Conservation (phyloP, 2,329 filamentous ascomycete genomes). For the Aureobasidium vineae region DNA sequence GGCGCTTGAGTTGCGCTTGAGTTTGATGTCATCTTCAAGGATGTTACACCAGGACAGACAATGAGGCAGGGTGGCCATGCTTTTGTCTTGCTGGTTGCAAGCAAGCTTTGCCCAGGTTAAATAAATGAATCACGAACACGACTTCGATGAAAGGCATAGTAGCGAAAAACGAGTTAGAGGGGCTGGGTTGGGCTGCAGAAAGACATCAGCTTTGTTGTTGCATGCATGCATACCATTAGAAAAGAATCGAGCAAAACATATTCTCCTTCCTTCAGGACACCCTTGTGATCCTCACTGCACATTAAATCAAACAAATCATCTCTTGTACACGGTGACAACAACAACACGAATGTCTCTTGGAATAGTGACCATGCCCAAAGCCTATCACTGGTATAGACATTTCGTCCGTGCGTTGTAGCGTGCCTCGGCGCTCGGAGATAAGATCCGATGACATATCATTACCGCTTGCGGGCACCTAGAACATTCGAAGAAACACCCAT, state of each 20-base stretch:
- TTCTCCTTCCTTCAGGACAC: background rate
- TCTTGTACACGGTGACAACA: background rate
- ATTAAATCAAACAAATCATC: background rate
- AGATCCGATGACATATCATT: slow-evolving; percentile 11
- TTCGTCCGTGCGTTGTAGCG: background rate
- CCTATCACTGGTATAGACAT: background rate
- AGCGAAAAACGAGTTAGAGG: background rate
- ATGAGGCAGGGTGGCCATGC: background rate
- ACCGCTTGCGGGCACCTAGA: slow-evolving; percentile 6
- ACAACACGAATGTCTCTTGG: background rate
- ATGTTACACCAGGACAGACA: background rate
- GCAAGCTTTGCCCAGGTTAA: background rate
- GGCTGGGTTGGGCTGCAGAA: too few relatives aligned
- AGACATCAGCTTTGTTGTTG: background rate
- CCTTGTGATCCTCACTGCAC: background rate
- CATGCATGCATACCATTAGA: background rate
- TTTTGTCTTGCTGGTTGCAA: background rate
- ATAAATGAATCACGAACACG: background rate
- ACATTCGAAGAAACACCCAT: background rate
- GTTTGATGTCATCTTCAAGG: background rate
- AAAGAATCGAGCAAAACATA: background rate
- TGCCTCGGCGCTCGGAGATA: background rate
- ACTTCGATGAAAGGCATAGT: background rate
- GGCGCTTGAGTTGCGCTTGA: background rate
- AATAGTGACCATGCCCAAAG: background rate